These are phyloP conservation scores for Monoraphidium neglectum DNA, from an alignment of 139 green algal genomes.

Conservation along the genomic window DNA sequence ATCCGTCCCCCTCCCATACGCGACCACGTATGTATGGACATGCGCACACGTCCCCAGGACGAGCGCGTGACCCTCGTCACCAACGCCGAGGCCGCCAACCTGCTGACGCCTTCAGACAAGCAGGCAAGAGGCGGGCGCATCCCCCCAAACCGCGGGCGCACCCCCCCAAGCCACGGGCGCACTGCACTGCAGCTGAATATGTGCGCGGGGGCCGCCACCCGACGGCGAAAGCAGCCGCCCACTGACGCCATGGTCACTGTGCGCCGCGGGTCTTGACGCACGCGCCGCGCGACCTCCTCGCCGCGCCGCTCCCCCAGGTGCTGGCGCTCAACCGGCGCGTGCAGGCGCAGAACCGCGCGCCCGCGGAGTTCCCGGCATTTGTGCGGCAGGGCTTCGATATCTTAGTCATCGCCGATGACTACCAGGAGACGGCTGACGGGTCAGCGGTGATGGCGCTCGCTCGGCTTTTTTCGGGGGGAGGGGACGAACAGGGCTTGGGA, in stretches of 20 bases:
- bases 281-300: not conserved
- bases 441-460: slow-evolving; percentile 18
- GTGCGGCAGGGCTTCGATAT: slow-evolving; percentile 92
- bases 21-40: too few species aligned
- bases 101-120: slow-evolving; percentile 38
- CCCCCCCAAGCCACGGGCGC: not conserved
- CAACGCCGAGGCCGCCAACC: slow-evolving; percentile 1
- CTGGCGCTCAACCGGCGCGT: slow-evolving; percentile 82
- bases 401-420: slow-evolving; percentile 70
- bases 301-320: slow-evolving; percentile 47
- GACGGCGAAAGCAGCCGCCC: not conserved
- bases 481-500: not conserved
- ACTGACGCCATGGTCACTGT: not conserved
- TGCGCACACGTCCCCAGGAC: slow-evolving; percentile 31
- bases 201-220: not conserved
- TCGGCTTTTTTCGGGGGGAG: not conserved
- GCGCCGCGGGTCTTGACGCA: not conserved
- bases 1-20: too few species aligned
- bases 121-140: slow-evolving; percentile 33
- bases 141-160: not conserved
- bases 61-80: slow-evolving; percentile 13
- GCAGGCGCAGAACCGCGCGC: slow-evolving; percentile 83
- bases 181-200: not conserved
- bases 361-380: slow-evolving; percentile 84
- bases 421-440: slow-evolving; percentile 39